A percentile compares a stretch with the other conserved stretches of the same genome.
These are phyloP conservation scores for Lepraria neglecta DNA, from an alignment of 495 filamentous ascomycete genomes.

Conservation along the genomic window DNA sequence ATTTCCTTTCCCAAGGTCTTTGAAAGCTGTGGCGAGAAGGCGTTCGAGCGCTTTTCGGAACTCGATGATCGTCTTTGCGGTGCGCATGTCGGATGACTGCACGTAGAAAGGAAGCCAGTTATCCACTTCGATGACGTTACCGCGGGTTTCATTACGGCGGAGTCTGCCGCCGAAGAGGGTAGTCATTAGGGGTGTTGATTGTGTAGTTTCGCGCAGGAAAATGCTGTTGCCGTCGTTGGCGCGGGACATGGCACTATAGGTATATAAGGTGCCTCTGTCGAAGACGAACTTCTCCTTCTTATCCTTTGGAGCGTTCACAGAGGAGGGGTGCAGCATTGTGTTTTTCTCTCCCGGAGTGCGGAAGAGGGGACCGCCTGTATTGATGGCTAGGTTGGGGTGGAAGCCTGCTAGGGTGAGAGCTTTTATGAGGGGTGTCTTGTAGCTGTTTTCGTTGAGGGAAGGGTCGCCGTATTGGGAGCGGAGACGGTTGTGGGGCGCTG, in stretches of 20 bases:
- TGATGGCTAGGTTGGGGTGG: conserved; percentile 45
- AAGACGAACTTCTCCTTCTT: conserved; percentile 10
- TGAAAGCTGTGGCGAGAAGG: conserved; percentile 22
- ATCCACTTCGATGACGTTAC: conserved; percentile 40
- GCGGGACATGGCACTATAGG: conserved; percentile 36
- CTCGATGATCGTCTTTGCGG: conserved; percentile 38
- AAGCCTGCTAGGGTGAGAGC: conserved; percentile 44
- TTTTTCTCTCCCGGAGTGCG: conserved; percentile 39
- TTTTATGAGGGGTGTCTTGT: conserved; percentile 44
- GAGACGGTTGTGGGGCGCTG: conserved; percentile 25
- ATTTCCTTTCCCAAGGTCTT: conserved; percentile 17
- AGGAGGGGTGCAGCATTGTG: conserved; percentile 42
- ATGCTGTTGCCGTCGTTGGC: conserved; percentile 40
- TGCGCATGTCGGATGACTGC: conserved; percentile 26
- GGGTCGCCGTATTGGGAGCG: conserved; percentile 39
- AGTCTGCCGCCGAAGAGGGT: conserved; percentile 48
- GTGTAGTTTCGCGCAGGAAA: conserved; percentile 42
- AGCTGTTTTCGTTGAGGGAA: conserved; percentile 45
- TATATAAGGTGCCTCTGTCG: conserved; percentile 31
- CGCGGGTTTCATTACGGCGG: conserved; percentile 15
- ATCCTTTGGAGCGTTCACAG: conserved; percentile 33
- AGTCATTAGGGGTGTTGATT: conserved; percentile 41
- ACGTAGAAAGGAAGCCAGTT: conserved; percentile 44
- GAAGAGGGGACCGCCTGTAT: conserved; percentile 30
- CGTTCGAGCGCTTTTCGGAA: conserved; percentile 41